Conservation (phyloP, 2,329 filamentous ascomycete genomes). For the Corniculantispora saksenae region DNA sequence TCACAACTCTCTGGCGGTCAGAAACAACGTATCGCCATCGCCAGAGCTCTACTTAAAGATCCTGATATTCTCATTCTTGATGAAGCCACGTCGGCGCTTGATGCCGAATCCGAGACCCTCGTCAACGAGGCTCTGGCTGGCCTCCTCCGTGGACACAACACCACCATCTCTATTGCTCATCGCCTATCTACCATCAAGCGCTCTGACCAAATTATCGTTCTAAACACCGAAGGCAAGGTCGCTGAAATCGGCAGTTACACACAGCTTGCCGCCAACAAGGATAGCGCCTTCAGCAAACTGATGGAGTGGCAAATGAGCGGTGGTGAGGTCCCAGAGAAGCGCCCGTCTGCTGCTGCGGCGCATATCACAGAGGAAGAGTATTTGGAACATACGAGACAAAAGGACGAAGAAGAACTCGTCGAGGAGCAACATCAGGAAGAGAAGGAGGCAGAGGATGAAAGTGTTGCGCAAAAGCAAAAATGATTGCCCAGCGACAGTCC, state of each 20-base stretch:
- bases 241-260: constrained; percentile 87
- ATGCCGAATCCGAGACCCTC: constrained; percentile 94
- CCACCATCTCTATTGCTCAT: constrained; percentile 96
- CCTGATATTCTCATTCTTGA: constrained; percentile 97
- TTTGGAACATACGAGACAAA: constrained; percentile 42
- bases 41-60: constrained; percentile 88
- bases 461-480: constrained; percentile 22
- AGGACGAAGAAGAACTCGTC: constrained; percentile 44
- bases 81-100: constrained; percentile 91
- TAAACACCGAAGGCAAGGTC: constrained; percentile 82
- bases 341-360: constrained; percentile 33
- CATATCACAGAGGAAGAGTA: constrained; percentile 51
- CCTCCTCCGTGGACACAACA: constrained; percentile 83
- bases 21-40: constrained; percentile 97
- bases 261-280: constrained; percentile 68
- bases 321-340: constrained; percentile 60
- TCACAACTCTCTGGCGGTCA: constrained; percentile 94
- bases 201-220: constrained; percentile 90
- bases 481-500: background rate
- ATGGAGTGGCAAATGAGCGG: constrained; percentile 99
- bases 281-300: constrained; percentile 87
- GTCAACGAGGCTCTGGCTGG: constrained; percentile 87
- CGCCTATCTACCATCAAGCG: constrained; percentile 94
- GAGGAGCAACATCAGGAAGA: constrained; percentile 36
- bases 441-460: constrained; percentile 28